Conservation (phyloP, 1,139 yeast species). For the Geotrichum reessii region DNA sequence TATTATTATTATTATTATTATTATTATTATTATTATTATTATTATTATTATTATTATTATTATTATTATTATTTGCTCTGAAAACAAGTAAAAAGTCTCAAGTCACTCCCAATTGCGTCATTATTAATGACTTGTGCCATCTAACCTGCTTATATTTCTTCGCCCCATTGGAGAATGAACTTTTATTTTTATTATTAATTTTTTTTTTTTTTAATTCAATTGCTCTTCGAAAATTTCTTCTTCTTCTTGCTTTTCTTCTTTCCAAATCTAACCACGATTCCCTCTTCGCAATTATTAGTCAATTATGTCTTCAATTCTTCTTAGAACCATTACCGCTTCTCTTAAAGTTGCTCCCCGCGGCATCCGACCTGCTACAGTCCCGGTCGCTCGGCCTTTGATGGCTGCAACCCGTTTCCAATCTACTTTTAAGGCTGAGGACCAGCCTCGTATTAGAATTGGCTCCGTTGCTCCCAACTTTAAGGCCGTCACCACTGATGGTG, state of each 20-base stretch:
- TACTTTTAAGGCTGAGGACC: constrained; percentile 24
- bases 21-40: neutral
- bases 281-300: neutral
- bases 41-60: neutral
- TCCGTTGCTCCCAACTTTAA: constrained; percentile 78
- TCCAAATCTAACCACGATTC: neutral
- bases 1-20: neutral
- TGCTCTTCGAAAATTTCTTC: neutral
- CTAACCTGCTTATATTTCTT: neutral
- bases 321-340: constrained; percentile 16
- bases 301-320: constrained; percentile 13
- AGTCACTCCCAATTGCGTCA: neutral
- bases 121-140: neutral
- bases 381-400: constrained; percentile 11
- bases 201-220: neutral
- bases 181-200: neutral
- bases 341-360: constrained; percentile 11
- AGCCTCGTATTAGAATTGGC: constrained; percentile 52
- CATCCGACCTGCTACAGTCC: constrained; percentile 8
- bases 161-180: neutral
- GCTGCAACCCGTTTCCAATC: constrained; percentile 20
- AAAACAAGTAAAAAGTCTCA: neutral
- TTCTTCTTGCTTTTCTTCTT: neutral
- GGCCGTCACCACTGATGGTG: constrained; percentile 72
- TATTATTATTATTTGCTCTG: neutral